Evolutionary conservation across 495 filamentous ascomycete species (phyloP), one percentile per base, ranked within the genome.

Genomic region (Aspergillus bertholletiae): DNA sequence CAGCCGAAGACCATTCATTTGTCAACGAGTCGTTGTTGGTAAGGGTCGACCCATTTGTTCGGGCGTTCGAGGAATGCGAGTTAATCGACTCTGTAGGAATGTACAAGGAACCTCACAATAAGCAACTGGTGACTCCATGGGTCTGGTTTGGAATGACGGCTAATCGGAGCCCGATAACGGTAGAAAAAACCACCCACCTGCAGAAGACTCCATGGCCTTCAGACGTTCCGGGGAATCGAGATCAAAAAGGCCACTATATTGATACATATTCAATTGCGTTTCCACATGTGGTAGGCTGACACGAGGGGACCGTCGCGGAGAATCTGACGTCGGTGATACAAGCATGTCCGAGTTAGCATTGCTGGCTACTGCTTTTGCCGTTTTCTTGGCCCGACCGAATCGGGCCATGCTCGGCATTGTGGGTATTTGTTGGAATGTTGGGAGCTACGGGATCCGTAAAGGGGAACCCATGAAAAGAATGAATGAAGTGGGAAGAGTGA

Each of bases 1-100:
- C 82, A 0, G 88, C 86, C 9, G 83, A 78, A 56, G 87, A 88
- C 89, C 88, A 93, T 69, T 79, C 84, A 20, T 53, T 54, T 12
- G 66, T 63, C 5, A 72, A 52, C 4, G 67, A 48, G 46, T 74
- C 77, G 40, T 56, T 55, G 57, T 66, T 65, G 17, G 64, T 65
- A n/a, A 56, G 48, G 12, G 65, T 59, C 11, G 60, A 60, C 24
- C 57, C 63, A 26, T 65, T 58, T 40, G 60, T 18, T 12, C 39
- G 54, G 43, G 55, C 26, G 24, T 50, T 56, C 5, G 63, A 50
- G 35, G 58, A 52, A 45, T 46, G 35, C 23, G 58, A 56, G 30
- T 24, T 30, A 35, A 56, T 46, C 40, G 62, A 46, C 46, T 77
- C 74, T 67, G 47, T 54, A 30, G 51, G 26, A 21, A 53, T 54